Conservation (phyloP, 345 rosid genomes). For the Brassica nigra region DNA sequence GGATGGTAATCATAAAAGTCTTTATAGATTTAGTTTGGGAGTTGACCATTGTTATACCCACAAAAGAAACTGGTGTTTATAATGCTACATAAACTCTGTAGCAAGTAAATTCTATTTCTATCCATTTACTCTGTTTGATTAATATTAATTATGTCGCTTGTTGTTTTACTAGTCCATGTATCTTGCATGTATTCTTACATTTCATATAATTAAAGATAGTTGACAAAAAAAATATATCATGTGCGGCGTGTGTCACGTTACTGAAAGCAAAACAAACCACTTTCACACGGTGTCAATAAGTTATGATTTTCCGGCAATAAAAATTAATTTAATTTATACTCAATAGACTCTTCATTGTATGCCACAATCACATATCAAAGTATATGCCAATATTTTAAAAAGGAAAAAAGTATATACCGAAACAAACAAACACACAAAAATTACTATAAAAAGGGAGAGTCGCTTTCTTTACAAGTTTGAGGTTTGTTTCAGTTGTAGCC, state of each 20-base stretch:
- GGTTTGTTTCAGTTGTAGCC: not conserved
- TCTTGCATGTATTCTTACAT: not conserved
- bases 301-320: not conserved
- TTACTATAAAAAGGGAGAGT: not conserved
- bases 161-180: not conserved
- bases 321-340: not conserved
- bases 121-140: too few species aligned
- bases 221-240: not conserved
- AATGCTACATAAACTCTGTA: too few species aligned
- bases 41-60: too few species aligned
- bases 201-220: not conserved
- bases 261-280: too few species aligned
- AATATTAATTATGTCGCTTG: not conserved
- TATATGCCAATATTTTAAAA: not conserved
- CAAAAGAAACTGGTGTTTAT: too few species aligned
- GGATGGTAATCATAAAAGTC: too few species aligned
- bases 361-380: not conserved
- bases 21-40: too few species aligned
- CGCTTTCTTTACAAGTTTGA: not conserved
- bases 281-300: not conserved
- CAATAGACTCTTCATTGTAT: not conserved
- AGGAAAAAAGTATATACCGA: not conserved
- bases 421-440: not conserved
- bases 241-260: too few species aligned
- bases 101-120: too few species aligned